Evolutionary conservation across 441 rosid genomes (phyloP).

Genomic region (Arabidopsis hybrid): DNA sequence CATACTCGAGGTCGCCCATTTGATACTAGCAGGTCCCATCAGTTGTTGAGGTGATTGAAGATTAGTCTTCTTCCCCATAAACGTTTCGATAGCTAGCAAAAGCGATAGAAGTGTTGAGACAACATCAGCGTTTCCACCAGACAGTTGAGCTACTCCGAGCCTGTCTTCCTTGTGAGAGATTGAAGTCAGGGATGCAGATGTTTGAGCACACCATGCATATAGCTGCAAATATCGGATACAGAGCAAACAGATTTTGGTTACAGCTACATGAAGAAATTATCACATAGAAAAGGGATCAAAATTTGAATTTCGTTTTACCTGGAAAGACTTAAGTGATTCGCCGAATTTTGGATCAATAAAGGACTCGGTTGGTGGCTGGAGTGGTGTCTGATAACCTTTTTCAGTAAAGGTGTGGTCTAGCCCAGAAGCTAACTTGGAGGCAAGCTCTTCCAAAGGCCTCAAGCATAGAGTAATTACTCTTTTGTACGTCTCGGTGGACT

Average conservation of each 20-base stretch:
- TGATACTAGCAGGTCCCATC: conserved; percentile 72
- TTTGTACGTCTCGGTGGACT: conserved; percentile 87
- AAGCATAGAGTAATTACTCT: conserved; percentile 78
- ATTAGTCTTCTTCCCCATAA: conserved; percentile 83
- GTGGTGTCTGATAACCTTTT: conserved; percentile 52
- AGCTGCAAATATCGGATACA: conserved; percentile 52
- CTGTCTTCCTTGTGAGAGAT: conserved; percentile 80
- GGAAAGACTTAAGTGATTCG: conserved; percentile 71
- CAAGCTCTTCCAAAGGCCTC: conserved; percentile 81
- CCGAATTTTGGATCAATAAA: conserved; percentile 56
- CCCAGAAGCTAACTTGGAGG: conserved; percentile 64
- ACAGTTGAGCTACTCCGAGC: conserved; percentile 90
- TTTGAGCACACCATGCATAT: conserved; percentile 83
- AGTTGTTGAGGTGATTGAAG: conserved; percentile 67
- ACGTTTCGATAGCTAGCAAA: conserved; percentile 81
- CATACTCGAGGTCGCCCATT: conserved; percentile 65
- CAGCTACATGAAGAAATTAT: conserved; percentile 1
- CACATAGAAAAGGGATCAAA: not conserved
- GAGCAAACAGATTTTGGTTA: not conserved
- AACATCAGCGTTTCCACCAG: conserved; percentile 82
- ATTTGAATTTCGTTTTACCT: conserved; percentile 55
- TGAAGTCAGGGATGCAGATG: conserved; percentile 68
- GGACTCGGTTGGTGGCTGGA: conserved; percentile 55
- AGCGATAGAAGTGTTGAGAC: conserved; percentile 76
- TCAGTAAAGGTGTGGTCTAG: conserved; percentile 61